Evolutionary conservation across 2,329 filamentous ascomycete species (phyloP), one percentile per base, ranked within the genome.

Genomic region (Ceratocystiopsis sp.): DNA sequence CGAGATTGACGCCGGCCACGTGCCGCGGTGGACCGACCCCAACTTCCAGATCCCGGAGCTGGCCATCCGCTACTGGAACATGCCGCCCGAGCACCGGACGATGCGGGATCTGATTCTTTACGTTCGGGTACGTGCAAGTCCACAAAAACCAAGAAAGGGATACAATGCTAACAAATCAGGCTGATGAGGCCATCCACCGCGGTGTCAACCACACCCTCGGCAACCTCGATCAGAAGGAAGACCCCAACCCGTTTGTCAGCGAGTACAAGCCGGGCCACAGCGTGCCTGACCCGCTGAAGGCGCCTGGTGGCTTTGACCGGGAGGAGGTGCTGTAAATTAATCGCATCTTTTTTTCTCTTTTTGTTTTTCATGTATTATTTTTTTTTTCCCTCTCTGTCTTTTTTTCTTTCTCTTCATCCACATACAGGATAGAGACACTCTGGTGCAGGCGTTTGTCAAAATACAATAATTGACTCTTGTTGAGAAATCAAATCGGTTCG

Each of bases 121-220:
- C 58, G 83, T 95, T 51, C 73, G 87, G 86, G 94, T 83, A 89
- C 45, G 46, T 40, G 25, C 5, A 29, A 10, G 9, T 2, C 6
- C 5, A 11, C 7, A 10, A 29, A 11, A 10, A n/a, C n/a, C n/a
- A 29, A 29, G 25, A 29, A 29, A 29, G 7, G 19, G 4, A 21
- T 7, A 29, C 25, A 8, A 17, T n/a, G 19, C 41, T 34, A 35
- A 34, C 36, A 5, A 29, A 25, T 1, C 21, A 49, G 37, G 53
- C 53, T 4, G 57, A 61, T 55, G 86, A 94, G 61, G 84, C 84
- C 4, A 83, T 84, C 58, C 86, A 93, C 56, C 73, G 91, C 33
- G 91, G 94, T 56, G 89, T 96, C 53, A 96, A 98, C 62, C 91
- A 98, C 59, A 96, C 91, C 0, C 63, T 98, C 37, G 78, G 82